Conservation (phyloP, 306 rosid genomes). For the Quercus glauca region DNA sequence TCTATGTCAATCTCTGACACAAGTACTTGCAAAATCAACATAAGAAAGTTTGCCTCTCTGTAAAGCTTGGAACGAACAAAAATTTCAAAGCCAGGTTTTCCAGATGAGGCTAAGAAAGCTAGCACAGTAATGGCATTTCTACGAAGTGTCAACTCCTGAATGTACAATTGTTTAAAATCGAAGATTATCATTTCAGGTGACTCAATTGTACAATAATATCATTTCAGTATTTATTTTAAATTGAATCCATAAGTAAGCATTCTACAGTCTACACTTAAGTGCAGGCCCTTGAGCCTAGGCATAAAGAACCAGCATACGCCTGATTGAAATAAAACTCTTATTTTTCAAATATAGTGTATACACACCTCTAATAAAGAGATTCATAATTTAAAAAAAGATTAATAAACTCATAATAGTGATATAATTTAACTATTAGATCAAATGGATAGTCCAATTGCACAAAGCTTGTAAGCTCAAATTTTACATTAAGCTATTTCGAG, state of each 20-base stretch:
- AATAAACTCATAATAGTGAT: no score
- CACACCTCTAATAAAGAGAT: no score
- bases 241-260: not conserved
- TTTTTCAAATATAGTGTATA: no score
- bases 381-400: no score
- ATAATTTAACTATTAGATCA: no score
- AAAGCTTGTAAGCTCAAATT: no score
- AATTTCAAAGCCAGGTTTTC: constrained; percentile 76
- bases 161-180: constrained; percentile 23
- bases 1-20: constrained; percentile 56
- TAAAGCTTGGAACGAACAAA: constrained; percentile 46
- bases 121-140: constrained; percentile 65
- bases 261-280: not conserved
- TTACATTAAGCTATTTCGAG: no score
- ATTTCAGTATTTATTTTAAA: not conserved
- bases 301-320: no score
- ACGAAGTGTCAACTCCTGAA: constrained; percentile 69
- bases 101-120: constrained; percentile 87
- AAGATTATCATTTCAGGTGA: not conserved
- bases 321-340: no score
- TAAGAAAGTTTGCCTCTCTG: constrained; percentile 53
- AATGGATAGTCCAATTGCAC: no score
- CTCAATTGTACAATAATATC: not conserved
- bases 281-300: not conserved
- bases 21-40: constrained; percentile 67